Percentiles rank a stretch among this genome's conserved stretches.
phyloP scores from a whole-genome alignment of 306 rosid species.

The Cucumis melo region DNA sequence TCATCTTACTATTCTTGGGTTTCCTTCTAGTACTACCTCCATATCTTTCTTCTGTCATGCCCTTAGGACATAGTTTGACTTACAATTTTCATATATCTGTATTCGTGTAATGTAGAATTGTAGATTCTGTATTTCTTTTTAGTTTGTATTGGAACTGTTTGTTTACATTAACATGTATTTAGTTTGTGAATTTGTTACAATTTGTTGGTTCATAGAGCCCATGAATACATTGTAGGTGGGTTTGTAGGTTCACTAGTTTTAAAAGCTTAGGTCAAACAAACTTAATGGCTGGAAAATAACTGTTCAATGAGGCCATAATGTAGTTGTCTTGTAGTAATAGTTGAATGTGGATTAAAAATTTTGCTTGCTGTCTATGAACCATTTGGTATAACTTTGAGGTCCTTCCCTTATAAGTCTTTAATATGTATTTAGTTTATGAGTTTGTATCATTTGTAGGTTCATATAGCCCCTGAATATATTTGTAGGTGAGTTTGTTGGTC shows the following conservation, averaged over 20 bases:
- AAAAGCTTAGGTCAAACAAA: not conserved
- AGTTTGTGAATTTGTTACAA: no score
- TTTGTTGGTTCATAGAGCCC: no score
- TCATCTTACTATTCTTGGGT: constrained; percentile 23
- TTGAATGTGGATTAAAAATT: no score
- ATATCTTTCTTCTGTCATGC: not conserved
- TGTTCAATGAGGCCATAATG: not conserved
- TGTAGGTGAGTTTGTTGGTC: no score
- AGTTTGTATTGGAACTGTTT: not conserved
- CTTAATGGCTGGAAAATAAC: no score
- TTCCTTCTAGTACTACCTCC: not conserved
- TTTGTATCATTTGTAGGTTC: not conserved
- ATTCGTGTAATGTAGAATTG: not conserved
- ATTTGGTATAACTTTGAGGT: no score
- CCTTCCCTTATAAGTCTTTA: no score
- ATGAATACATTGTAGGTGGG: no score
- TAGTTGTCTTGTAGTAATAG: no score
- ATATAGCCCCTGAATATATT: not conserved
- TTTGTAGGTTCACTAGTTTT: no score
- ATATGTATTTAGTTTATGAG: not conserved
- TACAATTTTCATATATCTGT: not conserved
- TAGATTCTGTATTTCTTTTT: not conserved
- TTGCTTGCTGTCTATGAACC: no score
- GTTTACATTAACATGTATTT: not conserved
- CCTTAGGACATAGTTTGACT: not conserved